Base-by-base conservation (phyloP, 352 stramenopile genomes). In the Peronosclerospora sorghi region DNA sequence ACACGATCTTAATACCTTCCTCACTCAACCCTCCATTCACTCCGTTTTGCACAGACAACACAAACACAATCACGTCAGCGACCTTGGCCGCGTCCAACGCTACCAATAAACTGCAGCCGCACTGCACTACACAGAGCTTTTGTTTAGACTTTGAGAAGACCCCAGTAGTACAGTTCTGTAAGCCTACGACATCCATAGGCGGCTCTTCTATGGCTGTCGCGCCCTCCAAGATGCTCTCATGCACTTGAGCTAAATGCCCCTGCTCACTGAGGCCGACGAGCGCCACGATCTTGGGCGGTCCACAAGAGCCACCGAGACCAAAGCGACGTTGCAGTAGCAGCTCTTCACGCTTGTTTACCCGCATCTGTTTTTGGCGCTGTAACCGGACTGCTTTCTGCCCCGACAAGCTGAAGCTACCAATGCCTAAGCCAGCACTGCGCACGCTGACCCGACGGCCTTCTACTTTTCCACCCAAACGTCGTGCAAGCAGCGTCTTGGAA, bases 1-100 rank as follows among this genome's bases (percentile, higher is more conserved):
- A 89, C 37, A 98, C 62, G 28, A 97, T 86, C 24, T 75, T 66
- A 46, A 96, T 77, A 4, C 91, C 90, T 37, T 80, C 61, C 10
- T 75, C 52, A 49, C 95, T 95, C 28, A 97, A 61, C 37, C 89
- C 73, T 24, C 80, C 72, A 32, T 95, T 87, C 4, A 77, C 73
- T 37, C 90, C 81, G 41, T 81, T 59, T 32, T 83, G 62, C 35
- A 89, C 73, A 8, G 78, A 76, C 45, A 88, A 59, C 20, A 88
- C 65, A 47, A 83, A 79, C 34, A 95, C 70, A 30, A 85, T 61
- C 49, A 86, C 74, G 67, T 93, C 79, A 32, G 76, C 80, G 45
- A 90, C 83, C 58, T 91, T 91, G 51, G 75, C 80, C 18, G 70
- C 77, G 54, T 96, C 85, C 58, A 91, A 70, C 6, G 78, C 61